Percentiles rank a stretch among this genome's conserved stretches.
Evolutionary conservation across 1,284 basidiomycete species (phyloP).

Genomic region (Leucoagaricus sp.): DNA sequence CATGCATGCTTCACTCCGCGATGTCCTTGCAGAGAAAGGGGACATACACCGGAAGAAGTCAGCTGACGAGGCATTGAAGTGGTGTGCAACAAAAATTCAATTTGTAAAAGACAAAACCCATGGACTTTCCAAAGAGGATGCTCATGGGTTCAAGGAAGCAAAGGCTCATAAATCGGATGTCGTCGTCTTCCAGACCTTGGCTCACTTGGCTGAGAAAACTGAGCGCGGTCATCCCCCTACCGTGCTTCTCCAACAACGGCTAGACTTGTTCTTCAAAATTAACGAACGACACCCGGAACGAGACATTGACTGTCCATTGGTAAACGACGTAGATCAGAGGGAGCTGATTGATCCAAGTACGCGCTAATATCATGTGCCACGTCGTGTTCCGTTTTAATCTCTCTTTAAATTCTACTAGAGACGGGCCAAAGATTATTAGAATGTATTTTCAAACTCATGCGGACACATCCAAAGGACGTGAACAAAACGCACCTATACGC

Average conservation of each 20-base stretch:
- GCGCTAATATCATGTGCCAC: too few relatives aligned
- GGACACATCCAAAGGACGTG: not conserved
- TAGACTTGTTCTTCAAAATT: not conserved
- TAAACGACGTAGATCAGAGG: not conserved
- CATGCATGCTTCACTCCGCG: not conserved
- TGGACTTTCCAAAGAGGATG: too few relatives aligned
- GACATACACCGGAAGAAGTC: not conserved
- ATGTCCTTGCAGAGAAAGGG: not conserved
- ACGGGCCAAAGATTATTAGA: not conserved
- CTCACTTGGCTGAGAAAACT: not conserved
- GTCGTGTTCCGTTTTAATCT: too few relatives aligned
- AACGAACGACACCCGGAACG: not conserved
- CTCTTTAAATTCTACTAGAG: not conserved
- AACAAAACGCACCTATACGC: not conserved
- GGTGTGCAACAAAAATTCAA: too few relatives aligned
- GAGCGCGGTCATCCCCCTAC: not conserved
- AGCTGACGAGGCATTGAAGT: not conserved
- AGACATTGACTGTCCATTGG: not conserved
- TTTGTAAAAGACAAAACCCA: too few relatives aligned
- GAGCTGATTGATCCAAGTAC: not conserved
- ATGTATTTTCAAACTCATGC: not conserved
- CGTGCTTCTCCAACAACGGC: not conserved
- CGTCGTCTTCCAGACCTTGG: not conserved
- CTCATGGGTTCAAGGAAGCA: not conserved
- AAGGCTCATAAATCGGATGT: not conserved